Percentiles rank a stretch among this genome's conserved stretches.
Conservation (phyloP, 23 red algal genomes). For the Agarophyton chilense region DNA sequence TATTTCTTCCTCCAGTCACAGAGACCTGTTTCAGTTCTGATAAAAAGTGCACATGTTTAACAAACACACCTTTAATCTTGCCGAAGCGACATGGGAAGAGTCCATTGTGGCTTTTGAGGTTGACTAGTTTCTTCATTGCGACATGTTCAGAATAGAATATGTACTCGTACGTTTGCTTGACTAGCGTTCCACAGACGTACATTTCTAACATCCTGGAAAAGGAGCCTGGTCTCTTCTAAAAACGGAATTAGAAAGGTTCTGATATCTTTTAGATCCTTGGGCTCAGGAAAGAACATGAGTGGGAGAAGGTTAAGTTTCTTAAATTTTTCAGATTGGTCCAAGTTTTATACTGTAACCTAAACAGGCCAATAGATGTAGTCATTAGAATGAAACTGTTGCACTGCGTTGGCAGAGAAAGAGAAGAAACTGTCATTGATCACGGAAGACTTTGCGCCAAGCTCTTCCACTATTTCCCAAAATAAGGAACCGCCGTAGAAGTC, state of each 20-base stretch:
- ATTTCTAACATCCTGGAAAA: not conserved
- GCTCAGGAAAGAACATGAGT: not conserved
- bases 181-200: not conserved
- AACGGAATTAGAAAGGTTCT: not conserved
- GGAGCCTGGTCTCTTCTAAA: not conserved
- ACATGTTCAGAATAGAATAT: not conserved
- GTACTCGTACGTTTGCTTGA: not conserved
- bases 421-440: slow-evolving; percentile 24
- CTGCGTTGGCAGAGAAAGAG: not conserved
- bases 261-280: slow-evolving; percentile 4
- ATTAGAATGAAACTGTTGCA: slow-evolving; percentile 3
- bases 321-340: not conserved
- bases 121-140: not conserved
- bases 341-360: not conserved
- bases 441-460: not conserved
- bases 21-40: not conserved
- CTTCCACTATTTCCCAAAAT: not conserved
- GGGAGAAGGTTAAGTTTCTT: not conserved
- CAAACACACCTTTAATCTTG: not conserved
- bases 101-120: not conserved
- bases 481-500: slow-evolving; percentile 6
- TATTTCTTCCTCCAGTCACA: too few species aligned
- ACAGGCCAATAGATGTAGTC: slow-evolving; percentile 21
- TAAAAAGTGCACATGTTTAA: not conserved
- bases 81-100: not conserved